These are phyloP conservation scores for Citrus australasica DNA, from an alignment of 345 rosid genomes.

Conservation along the genomic window DNA sequence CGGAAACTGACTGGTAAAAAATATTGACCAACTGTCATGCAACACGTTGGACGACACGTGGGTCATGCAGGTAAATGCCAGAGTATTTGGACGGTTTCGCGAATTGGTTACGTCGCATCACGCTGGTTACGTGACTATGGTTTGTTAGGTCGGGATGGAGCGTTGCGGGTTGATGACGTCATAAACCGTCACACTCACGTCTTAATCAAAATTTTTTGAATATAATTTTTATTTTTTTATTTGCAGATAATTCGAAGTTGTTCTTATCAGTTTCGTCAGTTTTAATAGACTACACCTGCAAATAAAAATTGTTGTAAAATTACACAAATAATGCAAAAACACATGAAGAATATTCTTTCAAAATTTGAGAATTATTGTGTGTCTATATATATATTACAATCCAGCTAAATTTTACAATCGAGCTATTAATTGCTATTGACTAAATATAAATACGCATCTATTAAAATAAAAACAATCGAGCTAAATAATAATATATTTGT, in stretches of 20 bases:
- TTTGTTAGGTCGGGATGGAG: slow-evolving; percentile 27
- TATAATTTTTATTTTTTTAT: neutral
- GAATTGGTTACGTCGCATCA: slow-evolving; percentile 28
- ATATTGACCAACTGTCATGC: neutral
- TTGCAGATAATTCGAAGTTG: neutral
- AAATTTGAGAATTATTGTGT: no score
- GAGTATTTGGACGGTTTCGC: slow-evolving; percentile 11
- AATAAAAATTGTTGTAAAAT: no score
- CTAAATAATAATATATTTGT: no score
- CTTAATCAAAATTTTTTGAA: neutral
- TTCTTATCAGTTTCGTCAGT: neutral
- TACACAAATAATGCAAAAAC: no score
- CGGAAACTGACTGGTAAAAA: neutral
- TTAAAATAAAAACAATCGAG: no score
- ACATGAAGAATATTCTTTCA: no score
- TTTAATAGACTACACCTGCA: no score
- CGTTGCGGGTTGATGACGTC: slow-evolving; percentile 17
- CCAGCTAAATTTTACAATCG: no score
- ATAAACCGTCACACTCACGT: neutral
- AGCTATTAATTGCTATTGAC: no score
- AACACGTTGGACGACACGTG: slow-evolving; percentile 24
- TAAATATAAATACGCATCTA: no score
- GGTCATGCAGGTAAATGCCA: neutral
- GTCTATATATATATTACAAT: no score
- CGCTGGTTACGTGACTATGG: slow-evolving; percentile 31